Base-by-base conservation (phyloP, 768 basidiomycete genomes). In the Leccinum subgranulosum region DNA sequence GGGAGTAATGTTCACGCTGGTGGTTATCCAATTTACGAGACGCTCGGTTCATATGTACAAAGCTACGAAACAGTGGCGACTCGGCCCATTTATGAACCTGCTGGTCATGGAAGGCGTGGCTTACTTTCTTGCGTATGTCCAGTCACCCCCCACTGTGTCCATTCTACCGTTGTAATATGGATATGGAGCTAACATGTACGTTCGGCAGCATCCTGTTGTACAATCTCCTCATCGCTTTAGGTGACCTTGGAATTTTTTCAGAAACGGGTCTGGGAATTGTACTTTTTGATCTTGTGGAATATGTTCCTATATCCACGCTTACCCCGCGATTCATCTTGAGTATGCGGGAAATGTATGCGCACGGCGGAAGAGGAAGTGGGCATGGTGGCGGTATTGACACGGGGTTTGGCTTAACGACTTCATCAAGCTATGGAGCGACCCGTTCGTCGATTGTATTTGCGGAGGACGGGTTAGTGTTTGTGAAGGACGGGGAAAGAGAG, bases 191-290 rank as follows among this genome's bases (percentile, higher is more conserved):
- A 39, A 39, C n/a, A 4, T 7, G 9, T 41, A 39, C 39, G 2
- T n/a, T 41, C 39, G 39, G n/a, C 4, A 39, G 36, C 36, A 39
- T 39, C 36, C 15, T 39, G 17, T n/a, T 39, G 36, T 39, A 8
- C 17, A 39, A 39, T n/a, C 9, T 39, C 36, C 3, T 39, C 17
- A n/a, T 2, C 17, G 2, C 36, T n/a, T 39, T 39, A 9, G 17
- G 2, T n/a, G 17, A 39, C 17, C 8, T n/a, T 39, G 36, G 36
- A n/a, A 6, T 0, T 8, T 7, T 39, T 17, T n/a, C 17, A 9
- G 0, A 0, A 1, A n/a, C n/a, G 39, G 39, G 39, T 41, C n/a
- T 8, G 39, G 8, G 0, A 5, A 0, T 3, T n/a, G 0, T 41
- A n/a, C 39, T 17, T 41, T 9, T n/a, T 9, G 2, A 0, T 5